These are phyloP conservation scores for Hypoxylon sp. DNA, from an alignment of 2,329 filamentous ascomycete species.

Conservation along the genomic window DNA sequence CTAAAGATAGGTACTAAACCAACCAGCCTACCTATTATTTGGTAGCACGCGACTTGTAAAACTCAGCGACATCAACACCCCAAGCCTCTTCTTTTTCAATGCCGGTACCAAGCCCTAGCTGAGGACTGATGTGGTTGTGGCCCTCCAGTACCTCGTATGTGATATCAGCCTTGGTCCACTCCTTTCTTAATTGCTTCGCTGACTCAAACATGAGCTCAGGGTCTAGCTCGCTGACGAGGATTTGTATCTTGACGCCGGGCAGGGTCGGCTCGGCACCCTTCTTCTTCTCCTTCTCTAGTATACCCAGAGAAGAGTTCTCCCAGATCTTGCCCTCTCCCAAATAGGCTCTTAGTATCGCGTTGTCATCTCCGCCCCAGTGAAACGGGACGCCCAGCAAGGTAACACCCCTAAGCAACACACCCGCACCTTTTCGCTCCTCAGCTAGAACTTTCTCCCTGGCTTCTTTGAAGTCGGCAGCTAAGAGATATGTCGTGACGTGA, in stretches of 20 bases:
- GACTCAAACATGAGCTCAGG: slow-evolving; percentile 47
- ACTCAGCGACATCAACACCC: slow-evolving; percentile 50
- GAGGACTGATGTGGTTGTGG: slow-evolving; percentile 54
- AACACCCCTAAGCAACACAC: slow-evolving; percentile 45
- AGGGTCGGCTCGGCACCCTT: slow-evolving; percentile 35
- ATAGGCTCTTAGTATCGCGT: slow-evolving; percentile 46
- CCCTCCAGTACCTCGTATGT: slow-evolving; percentile 47
- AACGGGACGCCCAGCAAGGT: slow-evolving; percentile 49
- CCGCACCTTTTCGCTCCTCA: slow-evolving; percentile 23
- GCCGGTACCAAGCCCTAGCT: slow-evolving; percentile 48
- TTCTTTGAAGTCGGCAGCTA: slow-evolving; percentile 48
- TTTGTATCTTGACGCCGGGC: slow-evolving; percentile 43
- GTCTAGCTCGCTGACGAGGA: slow-evolving; percentile 51
- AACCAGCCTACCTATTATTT: slow-evolving; percentile 11
- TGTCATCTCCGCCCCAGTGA: slow-evolving; percentile 47
- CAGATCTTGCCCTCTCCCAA: slow-evolving; percentile 46
- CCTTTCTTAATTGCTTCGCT: slow-evolving; percentile 44
- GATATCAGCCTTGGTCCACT: slow-evolving; percentile 44
- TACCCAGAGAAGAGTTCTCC: slow-evolving; percentile 46
- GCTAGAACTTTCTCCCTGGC: slow-evolving; percentile 36
- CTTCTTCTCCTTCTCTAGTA: slow-evolving; percentile 43
- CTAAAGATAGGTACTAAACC: background rate
- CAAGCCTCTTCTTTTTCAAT: slow-evolving; percentile 53
- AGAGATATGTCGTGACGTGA: slow-evolving; percentile 56
- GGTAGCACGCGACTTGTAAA: slow-evolving; percentile 40